phyloP scores from a whole-genome alignment of 2,329 filamentous ascomycete genomes.

The Akanthomyces muscarius region DNA sequence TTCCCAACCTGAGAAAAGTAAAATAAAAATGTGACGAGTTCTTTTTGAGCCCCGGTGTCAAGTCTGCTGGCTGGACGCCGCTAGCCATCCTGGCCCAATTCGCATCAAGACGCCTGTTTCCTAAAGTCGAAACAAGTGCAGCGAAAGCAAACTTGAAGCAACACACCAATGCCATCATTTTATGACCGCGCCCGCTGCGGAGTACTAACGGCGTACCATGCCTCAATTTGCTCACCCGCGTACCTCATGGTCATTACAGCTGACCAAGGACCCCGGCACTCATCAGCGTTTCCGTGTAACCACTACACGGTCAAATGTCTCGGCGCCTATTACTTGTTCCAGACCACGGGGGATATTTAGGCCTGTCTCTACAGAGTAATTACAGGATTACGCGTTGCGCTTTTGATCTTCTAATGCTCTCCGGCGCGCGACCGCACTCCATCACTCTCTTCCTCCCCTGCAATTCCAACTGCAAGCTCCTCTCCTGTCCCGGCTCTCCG shows the following conservation, averaged over 20 bases:
- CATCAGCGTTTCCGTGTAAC: not conserved
- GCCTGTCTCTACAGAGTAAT: not conserved
- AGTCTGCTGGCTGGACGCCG: not conserved
- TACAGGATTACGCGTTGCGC: too few species aligned
- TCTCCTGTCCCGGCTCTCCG: not conserved
- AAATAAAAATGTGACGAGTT: constrained; percentile 7
- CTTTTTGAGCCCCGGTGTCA: not conserved
- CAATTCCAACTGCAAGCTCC: not conserved
- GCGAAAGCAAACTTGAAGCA: not conserved
- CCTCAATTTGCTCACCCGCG: not conserved
- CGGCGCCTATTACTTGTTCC: not conserved
- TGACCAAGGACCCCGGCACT: too few species aligned
- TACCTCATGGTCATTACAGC: too few species aligned
- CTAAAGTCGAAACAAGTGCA: not conserved
- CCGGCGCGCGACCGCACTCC: too few species aligned
- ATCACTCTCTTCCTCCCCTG: not conserved
- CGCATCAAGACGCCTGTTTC: not conserved
- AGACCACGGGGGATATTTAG: not conserved
- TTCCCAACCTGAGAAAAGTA: not conserved
- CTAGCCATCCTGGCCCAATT: not conserved
- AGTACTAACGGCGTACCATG: not conserved
- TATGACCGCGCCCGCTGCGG: not conserved
- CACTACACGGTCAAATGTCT: not conserved
- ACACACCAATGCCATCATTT: not conserved
- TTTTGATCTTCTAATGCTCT: too few species aligned